A percentile compares a stretch with the other conserved stretches of the same genome.
phyloP scores from a whole-genome alignment of 2,329 filamentous ascomycete genomes.

The Cercospora sesami region DNA sequence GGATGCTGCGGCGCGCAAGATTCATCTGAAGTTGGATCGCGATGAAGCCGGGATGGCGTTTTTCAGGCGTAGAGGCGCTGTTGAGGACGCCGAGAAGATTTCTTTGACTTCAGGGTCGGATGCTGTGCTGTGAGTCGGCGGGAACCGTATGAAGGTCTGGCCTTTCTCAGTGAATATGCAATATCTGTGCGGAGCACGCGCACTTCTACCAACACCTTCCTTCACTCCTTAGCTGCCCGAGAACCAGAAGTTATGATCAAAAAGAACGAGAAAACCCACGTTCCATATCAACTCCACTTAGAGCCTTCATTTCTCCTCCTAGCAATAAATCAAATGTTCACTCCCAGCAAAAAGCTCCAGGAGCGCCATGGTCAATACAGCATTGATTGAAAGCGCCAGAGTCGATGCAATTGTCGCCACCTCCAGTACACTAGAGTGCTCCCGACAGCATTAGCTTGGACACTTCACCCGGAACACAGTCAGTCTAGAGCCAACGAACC shows the following conservation, averaged over 20 bases:
- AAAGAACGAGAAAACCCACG: neutral
- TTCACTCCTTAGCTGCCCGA: too few species aligned
- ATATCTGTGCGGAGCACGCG: neutral
- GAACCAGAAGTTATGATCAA: too few species aligned
- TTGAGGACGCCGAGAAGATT: neutral
- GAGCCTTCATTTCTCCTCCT: too few species aligned
- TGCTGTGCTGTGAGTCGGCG: neutral
- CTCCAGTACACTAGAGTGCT: neutral
- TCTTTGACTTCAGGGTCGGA: neutral
- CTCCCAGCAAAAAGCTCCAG: neutral
- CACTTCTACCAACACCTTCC: neutral
- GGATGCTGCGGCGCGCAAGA: neutral
- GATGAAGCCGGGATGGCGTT: neutral
- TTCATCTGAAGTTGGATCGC: neutral
- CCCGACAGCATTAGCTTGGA: neutral
- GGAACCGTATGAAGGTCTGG: too few species aligned
- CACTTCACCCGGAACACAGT: neutral
- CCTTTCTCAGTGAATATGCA: too few species aligned
- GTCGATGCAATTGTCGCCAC: neutral
- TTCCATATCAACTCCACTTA: neutral
- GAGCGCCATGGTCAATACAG: neutral
- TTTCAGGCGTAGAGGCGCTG: neutral
- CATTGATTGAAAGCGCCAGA: neutral
- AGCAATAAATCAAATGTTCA: neutral
- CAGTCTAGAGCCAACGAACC: neutral